phyloP scores from a whole-genome alignment of 108 stramenopile genomes.

The Cyclotella choctawhatcheeana region DNA sequence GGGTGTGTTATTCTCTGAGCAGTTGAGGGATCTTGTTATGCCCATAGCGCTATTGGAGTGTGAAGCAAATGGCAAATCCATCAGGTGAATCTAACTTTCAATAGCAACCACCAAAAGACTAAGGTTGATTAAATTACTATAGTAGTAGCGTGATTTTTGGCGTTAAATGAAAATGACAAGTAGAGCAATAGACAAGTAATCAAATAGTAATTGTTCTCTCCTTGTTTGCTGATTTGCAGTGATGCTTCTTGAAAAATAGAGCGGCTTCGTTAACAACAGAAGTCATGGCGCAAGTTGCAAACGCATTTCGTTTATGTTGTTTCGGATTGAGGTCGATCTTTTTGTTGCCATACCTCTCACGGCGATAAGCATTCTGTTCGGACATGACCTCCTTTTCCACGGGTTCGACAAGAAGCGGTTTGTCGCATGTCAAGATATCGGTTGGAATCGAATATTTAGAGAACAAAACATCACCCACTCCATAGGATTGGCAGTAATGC shows the following conservation, averaged over 20 bases:
- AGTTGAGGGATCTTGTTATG: neutral
- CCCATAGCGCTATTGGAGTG: neutral
- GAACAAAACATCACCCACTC: conserved; percentile 68
- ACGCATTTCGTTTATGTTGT: conserved; percentile 61
- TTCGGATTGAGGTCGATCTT: conserved; percentile 35
- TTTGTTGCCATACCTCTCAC: neutral
- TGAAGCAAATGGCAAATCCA: neutral
- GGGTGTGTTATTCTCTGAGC: conserved; percentile 29
- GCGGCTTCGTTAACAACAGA: conserved; percentile 78
- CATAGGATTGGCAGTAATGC: conserved; percentile 78
- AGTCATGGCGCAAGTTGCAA: conserved; percentile 76
- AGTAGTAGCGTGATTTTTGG: neutral
- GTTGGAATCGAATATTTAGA: conserved; percentile 68
- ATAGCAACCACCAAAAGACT: neutral
- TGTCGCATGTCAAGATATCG: conserved; percentile 74
- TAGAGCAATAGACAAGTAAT: neutral
- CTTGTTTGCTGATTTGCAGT: conserved; percentile 74
- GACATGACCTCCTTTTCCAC: conserved; percentile 57
- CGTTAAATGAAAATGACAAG: neutral
- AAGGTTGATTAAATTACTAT: neutral
- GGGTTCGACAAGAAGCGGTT: conserved; percentile 67
- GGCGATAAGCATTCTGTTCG: conserved; percentile 22
- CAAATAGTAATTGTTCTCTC: conserved; percentile 28
- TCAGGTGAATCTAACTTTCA: neutral
- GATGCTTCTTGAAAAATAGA: conserved; percentile 76